Evolutionary conservation across 371 early-diverging fungal genomes (phyloP).

Genomic region (Mucor circinelloides): DNA sequence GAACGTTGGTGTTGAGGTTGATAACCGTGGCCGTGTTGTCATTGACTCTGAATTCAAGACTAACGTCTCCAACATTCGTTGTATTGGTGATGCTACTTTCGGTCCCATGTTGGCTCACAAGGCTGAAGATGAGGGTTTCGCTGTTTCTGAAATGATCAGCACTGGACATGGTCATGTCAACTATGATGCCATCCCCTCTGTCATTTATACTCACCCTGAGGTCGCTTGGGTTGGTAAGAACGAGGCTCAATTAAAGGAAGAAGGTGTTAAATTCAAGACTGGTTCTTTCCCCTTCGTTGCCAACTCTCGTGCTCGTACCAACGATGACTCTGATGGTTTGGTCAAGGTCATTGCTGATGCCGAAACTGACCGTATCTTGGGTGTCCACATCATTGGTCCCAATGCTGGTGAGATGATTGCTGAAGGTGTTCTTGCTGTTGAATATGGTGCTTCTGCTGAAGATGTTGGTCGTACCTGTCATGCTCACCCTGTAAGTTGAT

Average conservation of each 20-base stretch:
- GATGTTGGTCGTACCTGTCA: constrained; percentile 97
- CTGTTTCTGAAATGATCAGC: constrained; percentile 91
- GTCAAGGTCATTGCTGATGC: constrained; percentile 96
- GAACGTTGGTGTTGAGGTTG: constrained; percentile 84
- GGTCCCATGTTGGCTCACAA: constrained; percentile 99
- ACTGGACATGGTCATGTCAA: constrained; percentile 95
- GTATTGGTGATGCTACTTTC: constrained; percentile 95
- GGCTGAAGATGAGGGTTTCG: constrained; percentile 98
- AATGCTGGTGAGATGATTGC: constrained; percentile 99
- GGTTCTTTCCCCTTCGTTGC: constrained; percentile 95
- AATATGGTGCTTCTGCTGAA: constrained; percentile 95
- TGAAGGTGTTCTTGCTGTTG: constrained; percentile 96
- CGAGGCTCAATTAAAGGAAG: constrained; percentile 90
- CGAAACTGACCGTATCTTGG: constrained; percentile 95
- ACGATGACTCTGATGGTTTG: constrained; percentile 90
- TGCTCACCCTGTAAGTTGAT: constrained; percentile 84
- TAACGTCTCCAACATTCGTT: constrained; percentile 84
- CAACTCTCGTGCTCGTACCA: constrained; percentile 97
- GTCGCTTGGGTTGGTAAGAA: constrained; percentile 98
- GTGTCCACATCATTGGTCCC: constrained; percentile 96
- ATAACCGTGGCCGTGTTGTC: constrained; percentile 87
- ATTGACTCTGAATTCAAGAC: constrained; percentile 91
- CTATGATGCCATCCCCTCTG: constrained; percentile 96
- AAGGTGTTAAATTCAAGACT: constrained; percentile 82
- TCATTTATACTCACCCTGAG: constrained; percentile 98